Conservation (phyloP, 164 flowering plant genomes). For the Magnolia changhungtana region DNA sequence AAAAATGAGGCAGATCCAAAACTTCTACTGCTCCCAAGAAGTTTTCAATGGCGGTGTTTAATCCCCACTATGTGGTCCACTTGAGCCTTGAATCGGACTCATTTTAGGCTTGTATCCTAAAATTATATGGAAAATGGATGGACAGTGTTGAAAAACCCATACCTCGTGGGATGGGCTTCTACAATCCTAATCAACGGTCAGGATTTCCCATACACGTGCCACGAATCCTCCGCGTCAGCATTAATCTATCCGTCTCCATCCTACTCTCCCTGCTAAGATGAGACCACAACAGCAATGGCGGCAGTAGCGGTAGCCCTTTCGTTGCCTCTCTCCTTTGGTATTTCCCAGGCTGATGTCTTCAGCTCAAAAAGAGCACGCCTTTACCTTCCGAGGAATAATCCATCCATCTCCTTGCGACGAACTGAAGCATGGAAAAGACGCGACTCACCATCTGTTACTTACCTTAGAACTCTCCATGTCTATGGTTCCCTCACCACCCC, state of each 20-base stretch:
- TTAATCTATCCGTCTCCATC: background rate
- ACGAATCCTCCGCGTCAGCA: no score
- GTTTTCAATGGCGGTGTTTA: no score
- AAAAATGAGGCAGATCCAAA: no score
- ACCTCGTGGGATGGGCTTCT: no score
- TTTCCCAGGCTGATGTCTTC: background rate
- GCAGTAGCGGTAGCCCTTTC: background rate
- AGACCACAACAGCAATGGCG: background rate
- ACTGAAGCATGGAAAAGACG: background rate
- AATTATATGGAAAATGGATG: no score
- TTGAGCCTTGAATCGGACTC: no score
- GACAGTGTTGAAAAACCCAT: no score
- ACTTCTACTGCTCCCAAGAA: no score
- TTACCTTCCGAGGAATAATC: background rate
- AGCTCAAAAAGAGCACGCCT: background rate
- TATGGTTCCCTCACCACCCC: background rate
- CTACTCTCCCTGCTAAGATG: background rate
- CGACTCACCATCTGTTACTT: background rate
- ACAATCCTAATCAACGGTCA: no score
- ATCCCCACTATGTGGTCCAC: no score
- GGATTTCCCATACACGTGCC: no score
- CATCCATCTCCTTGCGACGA: background rate
- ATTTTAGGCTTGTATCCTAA: no score
- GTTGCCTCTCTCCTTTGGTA: background rate
- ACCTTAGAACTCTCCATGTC: background rate